These are phyloP conservation scores for Podospora pseudocomata DNA, from an alignment of 495 filamentous ascomycete species.

Conservation along the genomic window DNA sequence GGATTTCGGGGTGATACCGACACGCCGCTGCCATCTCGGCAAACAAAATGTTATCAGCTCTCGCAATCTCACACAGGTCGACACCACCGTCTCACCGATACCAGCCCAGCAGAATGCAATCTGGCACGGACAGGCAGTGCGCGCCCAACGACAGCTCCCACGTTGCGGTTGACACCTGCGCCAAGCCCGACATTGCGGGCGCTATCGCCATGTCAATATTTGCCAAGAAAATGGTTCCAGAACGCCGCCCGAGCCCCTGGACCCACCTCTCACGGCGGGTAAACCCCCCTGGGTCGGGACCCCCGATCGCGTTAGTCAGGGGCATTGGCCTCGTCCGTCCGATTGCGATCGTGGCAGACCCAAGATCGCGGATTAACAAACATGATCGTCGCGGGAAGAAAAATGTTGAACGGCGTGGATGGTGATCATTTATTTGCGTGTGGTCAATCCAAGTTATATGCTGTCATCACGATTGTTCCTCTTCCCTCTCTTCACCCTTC, in stretches of 20 bases:
- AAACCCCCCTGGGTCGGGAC: neutral
- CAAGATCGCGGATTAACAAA: neutral
- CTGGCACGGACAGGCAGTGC: neutral
- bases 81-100: neutral
- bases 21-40: neutral
- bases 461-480: constrained; percentile 15
- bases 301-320: neutral
- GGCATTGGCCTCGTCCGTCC: neutral
- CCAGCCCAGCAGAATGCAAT: neutral
- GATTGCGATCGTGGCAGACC: neutral
- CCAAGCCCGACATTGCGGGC: neutral
- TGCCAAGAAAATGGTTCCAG: constrained; percentile 4
- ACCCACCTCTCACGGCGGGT: neutral
- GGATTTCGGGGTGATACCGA: neutral
- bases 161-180: neutral
- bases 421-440: too few species aligned
- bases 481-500: neutral
- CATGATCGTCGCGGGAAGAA: neutral
- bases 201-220: constrained; percentile 5
- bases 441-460: too few species aligned
- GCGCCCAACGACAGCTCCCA: neutral
- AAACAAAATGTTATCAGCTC: neutral
- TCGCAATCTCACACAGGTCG: neutral
- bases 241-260: neutral
- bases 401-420: neutral